Evolutionary conservation across 768 basidiomycete species (phyloP).

Genomic region (Termitomyces sp.): DNA sequence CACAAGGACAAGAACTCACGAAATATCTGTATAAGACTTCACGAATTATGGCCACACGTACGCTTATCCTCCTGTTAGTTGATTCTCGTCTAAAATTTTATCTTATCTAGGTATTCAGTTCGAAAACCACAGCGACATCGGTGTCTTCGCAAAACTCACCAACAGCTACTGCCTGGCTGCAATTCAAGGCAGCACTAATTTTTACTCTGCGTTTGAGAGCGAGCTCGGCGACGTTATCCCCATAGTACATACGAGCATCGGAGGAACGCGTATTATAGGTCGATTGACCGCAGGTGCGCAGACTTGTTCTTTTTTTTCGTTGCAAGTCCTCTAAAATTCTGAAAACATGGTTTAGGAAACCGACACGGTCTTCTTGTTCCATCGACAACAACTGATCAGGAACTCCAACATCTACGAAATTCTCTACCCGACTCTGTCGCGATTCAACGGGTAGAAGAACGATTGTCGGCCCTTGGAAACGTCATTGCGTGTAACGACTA

Average conservation of each 20-base stretch:
- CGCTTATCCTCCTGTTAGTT: slow-evolving; percentile 12
- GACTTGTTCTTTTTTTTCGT: background rate
- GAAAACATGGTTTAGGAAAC: slow-evolving; percentile 58
- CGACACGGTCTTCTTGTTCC: slow-evolving; percentile 97
- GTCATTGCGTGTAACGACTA: slow-evolving; percentile 99
- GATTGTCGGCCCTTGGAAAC: slow-evolving; percentile 94
- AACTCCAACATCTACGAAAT: slow-evolving; percentile 96
- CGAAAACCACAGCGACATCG: slow-evolving; percentile 92
- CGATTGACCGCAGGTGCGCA: slow-evolving; percentile 82
- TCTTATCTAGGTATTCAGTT: slow-evolving; percentile 76
- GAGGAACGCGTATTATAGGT: slow-evolving; percentile 90
- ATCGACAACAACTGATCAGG: slow-evolving; percentile 94
- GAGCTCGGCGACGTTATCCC: slow-evolving; percentile 92
- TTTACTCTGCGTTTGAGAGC: slow-evolving; percentile 96
- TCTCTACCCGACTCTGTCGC: slow-evolving; percentile 90
- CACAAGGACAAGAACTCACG: background rate
- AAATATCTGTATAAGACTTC: slow-evolving; percentile 6
- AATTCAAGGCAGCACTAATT: slow-evolving; percentile 93
- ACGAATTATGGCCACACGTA: slow-evolving; percentile 46
- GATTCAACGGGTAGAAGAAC: slow-evolving; percentile 95
- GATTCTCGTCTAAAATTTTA: slow-evolving; percentile 13
- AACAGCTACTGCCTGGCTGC: slow-evolving; percentile 97
- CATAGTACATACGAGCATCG: slow-evolving; percentile 94
- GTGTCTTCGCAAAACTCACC: slow-evolving; percentile 96
- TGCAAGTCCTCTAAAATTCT: background rate